Base-by-base conservation (phyloP, 192 early-diverging fungal genomes). In the Podila clonocystis region DNA sequence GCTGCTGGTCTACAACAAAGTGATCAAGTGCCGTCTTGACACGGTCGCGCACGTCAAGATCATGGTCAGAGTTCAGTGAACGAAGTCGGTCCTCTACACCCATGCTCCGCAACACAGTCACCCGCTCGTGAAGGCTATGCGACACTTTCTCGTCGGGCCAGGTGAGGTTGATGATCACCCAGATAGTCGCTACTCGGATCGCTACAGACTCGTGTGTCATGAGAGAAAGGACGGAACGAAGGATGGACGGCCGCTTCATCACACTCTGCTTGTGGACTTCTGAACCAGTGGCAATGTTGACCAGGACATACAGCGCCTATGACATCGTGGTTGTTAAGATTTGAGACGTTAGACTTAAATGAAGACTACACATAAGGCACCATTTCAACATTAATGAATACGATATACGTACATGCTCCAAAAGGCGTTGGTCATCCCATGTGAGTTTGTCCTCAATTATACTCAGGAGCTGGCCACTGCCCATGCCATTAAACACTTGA, bases 81-180 rank as follows among this genome's bases (percentile, higher is more conserved):
- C 86, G 75, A 12, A 95, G 82, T 41, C 85, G 82, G 3, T 90
- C 70, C 48, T 90, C 89, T 24, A 93, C 82, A 15, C 92, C 91
- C 50, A 93, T 63, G 15, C 76, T 75, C 38, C 85, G 83, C 57
- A 94, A 70, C 12, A 74, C 58, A 9, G 36, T 62, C 15, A 91
- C 71, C 34, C 94, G 85, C 0, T 85, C 86, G 36, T 75, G 73
- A 1, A 87, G 59, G 9, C 75, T 77, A 69, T 65, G 50, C 24
- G 61, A 15, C 20, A 22, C 57, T 17, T 83, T 82, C 26, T 91
- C 89, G 22, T 94, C 90, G 4, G 77, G 74, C 87, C 91, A 93
- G 13, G 92, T 92, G 57, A 93, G 73, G 75, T 95, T 96, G 52
- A 94, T 92, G 30, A 94, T 79, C 70, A 87, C 88, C 93, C 92